Conservation (phyloP, 2,329 filamentous ascomycete species). For the Septoria linicola region DNA sequence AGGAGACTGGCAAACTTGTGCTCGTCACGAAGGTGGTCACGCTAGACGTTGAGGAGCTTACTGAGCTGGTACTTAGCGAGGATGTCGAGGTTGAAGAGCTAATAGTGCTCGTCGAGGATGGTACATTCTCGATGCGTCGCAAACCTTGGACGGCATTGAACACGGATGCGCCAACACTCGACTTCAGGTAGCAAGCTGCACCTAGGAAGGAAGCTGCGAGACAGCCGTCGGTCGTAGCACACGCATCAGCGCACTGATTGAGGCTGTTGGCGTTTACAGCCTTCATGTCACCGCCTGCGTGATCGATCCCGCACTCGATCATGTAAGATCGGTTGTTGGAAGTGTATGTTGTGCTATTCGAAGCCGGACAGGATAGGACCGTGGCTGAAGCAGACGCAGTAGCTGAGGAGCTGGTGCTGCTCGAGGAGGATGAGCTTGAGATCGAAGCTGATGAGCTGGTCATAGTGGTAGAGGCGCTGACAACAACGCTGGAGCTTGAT, state of each 20-base stretch:
- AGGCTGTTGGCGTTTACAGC: slow-evolving; percentile 28
- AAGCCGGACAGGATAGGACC: slow-evolving; percentile 23
- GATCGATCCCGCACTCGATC: slow-evolving; percentile 36
- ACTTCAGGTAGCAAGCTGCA: slow-evolving; percentile 37
- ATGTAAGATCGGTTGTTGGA: slow-evolving; percentile 25
- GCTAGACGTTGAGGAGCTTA: slow-evolving; percentile 1
- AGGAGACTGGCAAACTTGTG: neutral
- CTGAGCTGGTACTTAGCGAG: neutral
- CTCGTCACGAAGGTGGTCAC: neutral
- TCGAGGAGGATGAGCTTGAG: neutral
- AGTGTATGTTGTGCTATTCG: slow-evolving; percentile 24
- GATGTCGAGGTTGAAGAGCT: neutral
- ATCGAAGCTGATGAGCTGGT: no score
- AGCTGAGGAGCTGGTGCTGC: slow-evolving; percentile 1
- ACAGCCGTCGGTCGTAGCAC: slow-evolving; percentile 33
- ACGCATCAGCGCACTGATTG: slow-evolving; percentile 34
- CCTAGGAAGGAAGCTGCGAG: slow-evolving; percentile 37
- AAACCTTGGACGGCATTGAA: slow-evolving; percentile 28
- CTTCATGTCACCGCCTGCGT: slow-evolving; percentile 33
- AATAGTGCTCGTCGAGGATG: no score
- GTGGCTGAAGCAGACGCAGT: slow-evolving; percentile 15
- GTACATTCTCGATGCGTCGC: no score
- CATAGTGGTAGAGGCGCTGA: no score
- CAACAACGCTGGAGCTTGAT: no score
- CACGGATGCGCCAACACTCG: slow-evolving; percentile 25